Evolutionary conservation across 495 filamentous ascomycete genomes (phyloP).

Genomic region (Daldinia caldariorum): DNA sequence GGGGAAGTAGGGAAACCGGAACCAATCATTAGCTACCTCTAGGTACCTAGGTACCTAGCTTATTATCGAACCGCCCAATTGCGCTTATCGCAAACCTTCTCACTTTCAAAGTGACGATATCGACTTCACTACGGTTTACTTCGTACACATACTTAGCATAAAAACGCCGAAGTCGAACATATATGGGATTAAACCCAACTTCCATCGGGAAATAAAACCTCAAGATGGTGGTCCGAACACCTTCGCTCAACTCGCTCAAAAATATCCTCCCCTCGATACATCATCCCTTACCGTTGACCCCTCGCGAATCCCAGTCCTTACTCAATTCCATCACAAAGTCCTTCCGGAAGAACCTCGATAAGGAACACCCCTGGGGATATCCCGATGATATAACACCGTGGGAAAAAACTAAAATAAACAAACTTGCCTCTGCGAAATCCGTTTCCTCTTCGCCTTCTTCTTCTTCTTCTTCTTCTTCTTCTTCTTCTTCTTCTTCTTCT

Average conservation of each 20-base stretch:
- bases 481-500: not conserved
- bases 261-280: slow-evolving; percentile 68
- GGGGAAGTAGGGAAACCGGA: not conserved
- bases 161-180: not conserved
- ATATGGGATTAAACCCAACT: too few species aligned
- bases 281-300: slow-evolving; percentile 71
- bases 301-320: slow-evolving; percentile 72
- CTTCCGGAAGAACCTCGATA: slow-evolving; percentile 79
- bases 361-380: slow-evolving; percentile 62
- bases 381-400: slow-evolving; percentile 29
- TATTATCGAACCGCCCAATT: slow-evolving; percentile 10
- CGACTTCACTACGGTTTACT: not conserved
- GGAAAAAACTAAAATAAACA: slow-evolving; percentile 35
- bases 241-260: slow-evolving; percentile 56
- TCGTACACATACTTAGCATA: too few species aligned
- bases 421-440: slow-evolving; percentile 23
- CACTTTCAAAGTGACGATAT: not conserved
- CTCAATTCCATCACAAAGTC: slow-evolving; percentile 75
- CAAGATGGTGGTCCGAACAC: slow-evolving; percentile 45
- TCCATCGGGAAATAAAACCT: not conserved
- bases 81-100: slow-evolving; percentile 1
- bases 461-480: not conserved
- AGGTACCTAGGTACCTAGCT: too few species aligned
- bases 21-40: not conserved
- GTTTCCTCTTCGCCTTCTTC: not conserved